Evolutionary conservation across 164 flowering plant genomes (phyloP), one percentile per base, ranked within the genome.

Genomic region (Annona squamosa): DNA sequence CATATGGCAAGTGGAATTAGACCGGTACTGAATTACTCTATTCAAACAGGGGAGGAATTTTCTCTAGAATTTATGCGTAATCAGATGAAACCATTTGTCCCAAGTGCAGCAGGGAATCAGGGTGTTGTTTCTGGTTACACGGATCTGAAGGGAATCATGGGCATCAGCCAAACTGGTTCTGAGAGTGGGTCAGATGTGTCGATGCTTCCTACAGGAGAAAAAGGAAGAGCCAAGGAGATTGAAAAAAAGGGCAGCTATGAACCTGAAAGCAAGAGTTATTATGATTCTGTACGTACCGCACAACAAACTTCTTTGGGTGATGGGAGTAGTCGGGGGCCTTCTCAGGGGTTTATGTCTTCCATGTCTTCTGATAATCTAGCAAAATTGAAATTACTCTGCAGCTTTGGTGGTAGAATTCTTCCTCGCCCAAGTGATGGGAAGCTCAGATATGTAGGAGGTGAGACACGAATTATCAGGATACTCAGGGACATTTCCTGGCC

Each of bases 21-120:
- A 71, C 95, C 97, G 72, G 90, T 83, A 48, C 82, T 75, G 56
- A 85, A 92, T 77, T 94, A 75, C 76, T 92, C 98, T 42, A 89
- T 92, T 75, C 98, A 88, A 84, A 94, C 98, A 44, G 98, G 98
- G 5, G 98, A 94, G 86, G 98, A 92, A 80, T 94, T 94, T 81
- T 81, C 93, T 73, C 86, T 91, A 63, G 97, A 94, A 77, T 94
- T 94, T 78, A 88, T 94, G 90, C 84, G 87, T 17, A 85, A 82
- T 75, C 83, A 88, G 0, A 79, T 81, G 72, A 84, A 81, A 70
- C 86, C 80, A 1, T 72, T 76, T n/a, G 44, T 81, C 63, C 87
- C 85, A 66, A 77, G 74, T 77, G 69, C 82, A 57, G 74, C 81
- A 67, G 79, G 76, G 69, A 89, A 86, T 77, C 77, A 84, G 43